Base-by-base conservation (phyloP, 352 stramenopile genomes). In the Pythium phragmiticola region DNA sequence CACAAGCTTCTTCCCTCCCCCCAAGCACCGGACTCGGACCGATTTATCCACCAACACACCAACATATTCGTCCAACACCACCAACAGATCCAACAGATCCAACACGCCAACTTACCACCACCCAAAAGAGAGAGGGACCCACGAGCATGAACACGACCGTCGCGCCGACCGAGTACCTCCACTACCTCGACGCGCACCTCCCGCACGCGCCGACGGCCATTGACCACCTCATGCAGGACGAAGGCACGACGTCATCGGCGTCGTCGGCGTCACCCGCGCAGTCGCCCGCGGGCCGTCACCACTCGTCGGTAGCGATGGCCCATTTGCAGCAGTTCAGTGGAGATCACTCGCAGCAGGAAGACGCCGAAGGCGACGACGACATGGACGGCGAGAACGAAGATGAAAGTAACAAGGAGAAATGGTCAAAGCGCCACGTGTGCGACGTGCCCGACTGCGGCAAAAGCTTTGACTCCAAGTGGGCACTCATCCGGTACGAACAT, bases 401-500 rank as follows among this genome's bases (percentile, higher is more conserved):
- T 14, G 60, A 57, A 17, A 41, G 45, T 43, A 59, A 47, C 47
- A 85, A 66, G 41, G 58, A 77, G 63, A 82, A 89, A 4, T 90
- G 81, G 81, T 72, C 77, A 48, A 93, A 93, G 73, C 82, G 82
- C 34, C 82, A 93, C 60, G 70, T 85, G 59, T 93, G 84, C 54
- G 71, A 87, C 19, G 72, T 81, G 9, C 52, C 64, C 0, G 75
- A 90, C 68, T 93, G 84, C 65, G 77, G 77, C 67, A 93, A 93
- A 72, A 89, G 82, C 66, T 93, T 93, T 64, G 84, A 93, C 72
- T 93, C 82, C 28, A 91, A 90, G 59, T 93, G 84, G 84, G 84
- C 84, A 17, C 76, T 93, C 19, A 88, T 93, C 47, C 72, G 84
- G 82, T 92, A 54, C 43, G 73, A 26, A 26, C 9, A 17, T 21